Evolutionary conservation across 2,329 filamentous ascomycete species (phyloP), one percentile per base, ranked within the genome.

Genomic region (Talaromyces verruculosus): DNA sequence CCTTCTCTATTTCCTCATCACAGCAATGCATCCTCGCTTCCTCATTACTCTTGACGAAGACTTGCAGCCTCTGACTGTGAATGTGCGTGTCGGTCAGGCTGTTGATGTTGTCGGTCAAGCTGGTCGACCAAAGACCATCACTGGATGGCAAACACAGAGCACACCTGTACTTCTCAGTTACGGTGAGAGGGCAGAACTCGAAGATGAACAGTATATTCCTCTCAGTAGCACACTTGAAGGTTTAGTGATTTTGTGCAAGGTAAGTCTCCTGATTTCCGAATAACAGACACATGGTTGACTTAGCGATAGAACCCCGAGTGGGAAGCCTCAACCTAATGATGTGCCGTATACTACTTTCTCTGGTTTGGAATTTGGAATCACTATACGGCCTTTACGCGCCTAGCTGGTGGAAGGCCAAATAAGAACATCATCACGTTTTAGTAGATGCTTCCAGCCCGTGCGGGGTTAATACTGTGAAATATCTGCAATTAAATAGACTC

Each of bases 121-220:
- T 13, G 95, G 95, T 77, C 88, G 94, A 69, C 95, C 95, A 71
- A 98, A 99, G 89, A 99, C 95, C 1, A 99, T 99, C 74, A 99
- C 95, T 10, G 95, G 95, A 63, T 99, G 95, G 95, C 95, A 99
- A 81, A 99, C 95, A 70, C 95, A 99, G 84, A 97, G 92, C 82
- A 99, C 95, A n/a, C 95, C 95, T 0, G 95, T 99, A 57, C 84
- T 99, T 67, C 83, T 99, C 72, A 90, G 92, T n/a, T 90, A 97
- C 75, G 95, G 96, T 35, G 95, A 99, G 84, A 87, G 96, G 73
- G 95, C 95, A 10, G 95, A 99, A 83, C 83, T 99, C 61, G 95
- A 99, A 79, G 95, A 99, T 74, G 95, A 99, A 82, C 89, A 99
- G 82, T 99, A 98, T 78, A 89, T 98, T 70, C 92, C 91, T 79